Base-by-base conservation (phyloP, 129 eudicot genomes). In the Escallonia rubra region DNA sequence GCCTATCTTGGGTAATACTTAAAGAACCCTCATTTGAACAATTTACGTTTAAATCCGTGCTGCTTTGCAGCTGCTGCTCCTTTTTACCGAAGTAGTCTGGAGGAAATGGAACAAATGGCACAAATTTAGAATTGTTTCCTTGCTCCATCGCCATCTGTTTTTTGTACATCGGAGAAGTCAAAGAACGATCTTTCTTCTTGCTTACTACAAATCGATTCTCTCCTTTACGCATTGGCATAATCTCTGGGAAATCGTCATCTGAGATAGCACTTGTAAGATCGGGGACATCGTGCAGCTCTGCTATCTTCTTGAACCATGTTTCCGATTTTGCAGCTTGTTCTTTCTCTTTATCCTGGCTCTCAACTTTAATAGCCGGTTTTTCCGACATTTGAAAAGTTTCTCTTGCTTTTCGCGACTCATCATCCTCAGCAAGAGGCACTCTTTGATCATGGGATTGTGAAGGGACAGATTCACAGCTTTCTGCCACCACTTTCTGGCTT, bases 71-170 rank as follows among this genome's bases (percentile, higher is more conserved):
- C 39, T 57, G 80, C 43, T 63, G 44, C 8, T 85, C 76, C 64
- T 81, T 85, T 63, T 73, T 84, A 13, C 92, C 87, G 70, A 93
- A 93, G 82, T 93, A 86, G 73, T 78, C 88, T 0, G 98, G 96
- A 7, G 96, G 98, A 69, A 89, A 89, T 2, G 98, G 98, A 56
- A 93, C 98, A 66, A 88, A 92, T 5, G 98, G 98, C 41, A 89
- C 96, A 65, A 82, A 86, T 55, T 79, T 82, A 63, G 64, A 55
- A 16, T 71, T 78, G 64, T 66, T 75, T 15, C 76, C 81, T 66
- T 90, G 88, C 72, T 84, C 95, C 75, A 76, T 63, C 46, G 90
- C 78, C 42, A 56, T 64, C 10, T 83, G 83, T 61, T 76, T 75
- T 66, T 89, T 89, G 74, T 86, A 80, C 3, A 68, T 71, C 0